A percentile compares a stretch with the other conserved stretches of the same genome.
Evolutionary conservation across 257 asterid species (phyloP).

Genomic region (Paraleonurus japonicus): DNA sequence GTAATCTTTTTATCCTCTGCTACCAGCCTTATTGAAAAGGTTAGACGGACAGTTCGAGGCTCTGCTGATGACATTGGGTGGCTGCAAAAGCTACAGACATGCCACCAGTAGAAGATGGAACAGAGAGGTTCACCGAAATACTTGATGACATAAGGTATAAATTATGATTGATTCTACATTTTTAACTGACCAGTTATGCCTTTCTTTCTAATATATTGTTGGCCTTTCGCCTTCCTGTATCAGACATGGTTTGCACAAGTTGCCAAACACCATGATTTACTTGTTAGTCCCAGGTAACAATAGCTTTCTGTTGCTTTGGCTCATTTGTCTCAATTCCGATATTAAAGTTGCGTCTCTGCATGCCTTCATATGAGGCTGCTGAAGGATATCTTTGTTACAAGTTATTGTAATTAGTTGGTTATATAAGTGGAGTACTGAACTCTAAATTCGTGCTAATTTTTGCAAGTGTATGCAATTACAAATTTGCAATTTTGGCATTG

Average conservation of each 20-base stretch:
- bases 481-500: background rate
- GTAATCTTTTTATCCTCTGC: slow-evolving; percentile 10
- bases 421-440: slow-evolving; percentile 10
- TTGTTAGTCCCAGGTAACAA: slow-evolving; percentile 91
- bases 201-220: slow-evolving; percentile 22
- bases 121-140: slow-evolving; percentile 71
- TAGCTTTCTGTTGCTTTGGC: slow-evolving; percentile 16
- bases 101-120: slow-evolving; percentile 94
- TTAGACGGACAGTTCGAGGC: slow-evolving; percentile 89
- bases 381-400: background rate
- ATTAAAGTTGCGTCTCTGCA: slow-evolving; percentile 1
- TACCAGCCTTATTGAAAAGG: slow-evolving; percentile 55
- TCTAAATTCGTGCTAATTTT: background rate
- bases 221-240: slow-evolving; percentile 27
- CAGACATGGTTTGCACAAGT: slow-evolving; percentile 90
- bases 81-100: slow-evolving; percentile 67
- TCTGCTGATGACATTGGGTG: slow-evolving; percentile 98
- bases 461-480: background rate
- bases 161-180: background rate
- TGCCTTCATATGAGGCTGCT: slow-evolving; percentile 4
- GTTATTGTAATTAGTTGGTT: slow-evolving; percentile 7
- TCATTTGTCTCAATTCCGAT: slow-evolving; percentile 21
- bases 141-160: slow-evolving; percentile 74
- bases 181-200: slow-evolving; percentile 8
- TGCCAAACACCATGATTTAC: slow-evolving; percentile 88